Evolutionary conservation across 2,329 filamentous ascomycete genomes (phyloP).

Genomic region (Fusarium penzigii): DNA sequence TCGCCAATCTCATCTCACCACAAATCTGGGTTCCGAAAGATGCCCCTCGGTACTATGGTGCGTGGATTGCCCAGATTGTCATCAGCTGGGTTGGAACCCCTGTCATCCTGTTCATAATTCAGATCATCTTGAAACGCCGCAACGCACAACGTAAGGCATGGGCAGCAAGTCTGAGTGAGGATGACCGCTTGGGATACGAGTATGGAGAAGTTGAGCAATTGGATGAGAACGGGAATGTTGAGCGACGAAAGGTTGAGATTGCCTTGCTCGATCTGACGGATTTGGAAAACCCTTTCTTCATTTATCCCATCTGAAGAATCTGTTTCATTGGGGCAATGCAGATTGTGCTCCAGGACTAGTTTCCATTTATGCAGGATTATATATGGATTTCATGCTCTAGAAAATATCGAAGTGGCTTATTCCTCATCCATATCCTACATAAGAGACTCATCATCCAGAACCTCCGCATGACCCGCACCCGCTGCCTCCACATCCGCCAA

Average conservation of each 20-base stretch:
- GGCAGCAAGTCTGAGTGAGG: conserved; percentile 6
- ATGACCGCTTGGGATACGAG: conserved; percentile 26
- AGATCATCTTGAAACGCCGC: conserved; percentile 31
- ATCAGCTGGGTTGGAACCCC: conserved; percentile 39
- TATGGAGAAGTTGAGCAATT: conserved; percentile 26
- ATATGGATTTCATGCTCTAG: too few species aligned
- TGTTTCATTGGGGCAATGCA: too few species aligned
- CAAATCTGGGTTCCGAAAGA: conserved; percentile 37
- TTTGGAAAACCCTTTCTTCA: conserved; percentile 40
- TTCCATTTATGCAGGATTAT: too few species aligned
- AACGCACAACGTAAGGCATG: conserved; percentile 31
- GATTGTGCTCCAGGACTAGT: too few species aligned
- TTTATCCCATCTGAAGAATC: conserved; percentile 29
- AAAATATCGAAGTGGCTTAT: too few species aligned
- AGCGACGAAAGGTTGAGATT: conserved; percentile 36
- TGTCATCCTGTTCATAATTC: conserved; percentile 34
- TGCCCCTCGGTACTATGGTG: conserved; percentile 29
- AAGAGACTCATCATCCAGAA: not conserved
- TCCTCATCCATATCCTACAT: too few species aligned
- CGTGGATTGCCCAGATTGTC: conserved; percentile 28
- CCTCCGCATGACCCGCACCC: conserved; percentile 14
- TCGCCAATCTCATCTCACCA: conserved; percentile 38
- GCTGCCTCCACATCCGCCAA: conserved; percentile 37
- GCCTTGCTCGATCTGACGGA: conserved; percentile 41
- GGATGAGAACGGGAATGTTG: conserved; percentile 32